A percentile compares a stretch with the other conserved stretches of the same genome.
phyloP scores from a whole-genome alignment of 2,329 filamentous ascomycete genomes.

The Ophiostoma tasmaniense region DNA sequence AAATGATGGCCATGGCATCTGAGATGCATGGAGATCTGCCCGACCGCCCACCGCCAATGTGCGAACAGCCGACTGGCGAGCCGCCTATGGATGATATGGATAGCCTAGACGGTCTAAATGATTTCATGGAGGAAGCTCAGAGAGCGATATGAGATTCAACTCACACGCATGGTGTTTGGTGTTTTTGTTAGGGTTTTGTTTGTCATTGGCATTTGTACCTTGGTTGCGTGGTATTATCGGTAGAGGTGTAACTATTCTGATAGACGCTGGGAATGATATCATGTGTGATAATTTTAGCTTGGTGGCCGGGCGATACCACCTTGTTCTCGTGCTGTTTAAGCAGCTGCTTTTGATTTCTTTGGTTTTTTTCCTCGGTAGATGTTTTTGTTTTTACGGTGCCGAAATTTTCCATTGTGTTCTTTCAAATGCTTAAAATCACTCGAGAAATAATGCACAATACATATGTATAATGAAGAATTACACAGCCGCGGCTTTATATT shows the following conservation, averaged over 20 bases:
- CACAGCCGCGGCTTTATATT: too few species aligned
- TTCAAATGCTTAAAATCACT: too few species aligned
- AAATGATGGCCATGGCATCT: constrained; percentile 44
- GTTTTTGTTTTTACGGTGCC: too few species aligned
- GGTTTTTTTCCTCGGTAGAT: too few species aligned
- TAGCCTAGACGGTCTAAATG: constrained; percentile 40
- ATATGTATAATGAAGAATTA: too few species aligned
- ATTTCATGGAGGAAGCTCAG: constrained; percentile 33
- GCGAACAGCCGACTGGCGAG: constrained; percentile 20
- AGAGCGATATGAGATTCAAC: constrained; percentile 14
- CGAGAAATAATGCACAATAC: too few species aligned
- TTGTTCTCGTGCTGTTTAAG: too few species aligned
- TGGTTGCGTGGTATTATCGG: neutral
- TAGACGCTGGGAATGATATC: neutral
- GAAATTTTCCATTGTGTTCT: too few species aligned
- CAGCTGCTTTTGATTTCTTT: too few species aligned
- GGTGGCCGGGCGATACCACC: too few species aligned
- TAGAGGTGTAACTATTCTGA: neutral
- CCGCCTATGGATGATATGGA: constrained; percentile 25
- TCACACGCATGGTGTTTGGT: neutral
- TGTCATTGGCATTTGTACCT: neutral
- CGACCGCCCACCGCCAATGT: constrained; percentile 19
- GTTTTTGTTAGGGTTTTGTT: neutral
- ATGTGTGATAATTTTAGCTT: too few species aligned
- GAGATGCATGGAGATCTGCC: constrained; percentile 10